A percentile compares a stretch with the other conserved stretches of the same genome.
Conservation (phyloP, 331 rosid genomes). For the Pyrus hybrid region DNA sequence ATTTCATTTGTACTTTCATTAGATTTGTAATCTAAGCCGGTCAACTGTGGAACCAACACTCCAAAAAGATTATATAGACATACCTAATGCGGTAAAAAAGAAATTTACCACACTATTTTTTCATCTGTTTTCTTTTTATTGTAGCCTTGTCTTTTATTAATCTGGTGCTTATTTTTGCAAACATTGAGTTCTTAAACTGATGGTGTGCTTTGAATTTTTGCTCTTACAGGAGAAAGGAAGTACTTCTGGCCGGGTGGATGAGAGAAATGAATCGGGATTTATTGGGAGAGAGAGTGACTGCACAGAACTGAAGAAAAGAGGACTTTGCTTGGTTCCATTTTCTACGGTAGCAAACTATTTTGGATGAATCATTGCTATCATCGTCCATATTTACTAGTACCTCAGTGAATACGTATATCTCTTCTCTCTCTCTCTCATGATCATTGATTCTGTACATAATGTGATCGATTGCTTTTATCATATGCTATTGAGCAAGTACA, state of each 20-base stretch:
- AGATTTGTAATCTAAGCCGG: slow-evolving; percentile 22
- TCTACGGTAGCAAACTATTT: slow-evolving; percentile 44
- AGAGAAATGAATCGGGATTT: slow-evolving; percentile 30
- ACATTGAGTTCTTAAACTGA: not conserved
- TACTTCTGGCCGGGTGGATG: slow-evolving; percentile 25
- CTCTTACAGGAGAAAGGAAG: slow-evolving; percentile 30
- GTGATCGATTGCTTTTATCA: not conserved
- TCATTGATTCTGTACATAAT: not conserved
- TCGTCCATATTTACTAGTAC: not conserved
- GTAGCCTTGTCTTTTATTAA: not conserved
- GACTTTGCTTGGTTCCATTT: slow-evolving; percentile 85
- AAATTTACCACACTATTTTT: not conserved
- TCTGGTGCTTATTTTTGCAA: not conserved
- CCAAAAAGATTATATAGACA: slow-evolving; percentile 2
- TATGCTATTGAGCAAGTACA: not conserved
- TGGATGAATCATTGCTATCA: slow-evolving; percentile 20
- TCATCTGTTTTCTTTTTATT: not conserved
- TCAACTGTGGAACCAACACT: slow-evolving; percentile 8
- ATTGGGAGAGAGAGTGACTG: slow-evolving; percentile 28
- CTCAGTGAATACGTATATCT: not conserved
- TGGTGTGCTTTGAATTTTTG: not conserved
- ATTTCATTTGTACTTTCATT: not conserved
- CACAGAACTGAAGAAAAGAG: slow-evolving; percentile 60
- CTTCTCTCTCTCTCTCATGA: not conserved
- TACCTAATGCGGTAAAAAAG: slow-evolving; percentile 25